These are phyloP conservation scores for Pneumocystis oryctolagi DNA, from an alignment of 1,139 yeast genomes.

Conservation along the genomic window DNA sequence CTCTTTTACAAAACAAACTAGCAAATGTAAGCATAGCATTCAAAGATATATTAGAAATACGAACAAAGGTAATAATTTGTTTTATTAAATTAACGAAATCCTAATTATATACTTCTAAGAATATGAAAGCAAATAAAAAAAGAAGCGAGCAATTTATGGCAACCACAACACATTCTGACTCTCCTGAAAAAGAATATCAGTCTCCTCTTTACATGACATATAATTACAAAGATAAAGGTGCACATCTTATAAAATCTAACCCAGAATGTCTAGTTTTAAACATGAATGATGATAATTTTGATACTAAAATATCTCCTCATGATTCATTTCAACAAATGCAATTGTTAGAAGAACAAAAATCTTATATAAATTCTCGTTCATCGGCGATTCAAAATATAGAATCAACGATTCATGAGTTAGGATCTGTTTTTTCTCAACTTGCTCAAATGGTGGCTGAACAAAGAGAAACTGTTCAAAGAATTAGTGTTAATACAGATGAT, in stretches of 20 bases:
- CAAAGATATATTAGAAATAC: conserved; percentile 67
- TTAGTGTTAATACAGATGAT: conserved; percentile 90
- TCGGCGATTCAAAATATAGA: conserved; percentile 92
- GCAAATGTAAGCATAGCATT: conserved; percentile 87
- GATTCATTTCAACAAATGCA: conserved; percentile 61
- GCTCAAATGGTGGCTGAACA: conserved; percentile 98
- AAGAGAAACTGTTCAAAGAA: conserved; percentile 79
- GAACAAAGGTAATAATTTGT: conserved; percentile 38
- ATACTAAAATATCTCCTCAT: conserved; percentile 27
- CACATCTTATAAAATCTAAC: conserved; percentile 7
- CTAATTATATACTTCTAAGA: conserved; percentile 17
- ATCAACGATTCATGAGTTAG: conserved; percentile 89
- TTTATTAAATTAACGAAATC: not conserved
- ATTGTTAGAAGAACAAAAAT: conserved; percentile 46
- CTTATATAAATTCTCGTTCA: conserved; percentile 69
- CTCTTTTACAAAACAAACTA: conserved; percentile 70
- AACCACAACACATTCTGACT: not conserved
- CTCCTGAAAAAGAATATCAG: not conserved
- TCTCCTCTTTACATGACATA: not conserved
- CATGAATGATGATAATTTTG: not conserved
- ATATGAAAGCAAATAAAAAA: conserved; percentile 65
- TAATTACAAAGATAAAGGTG: not conserved
- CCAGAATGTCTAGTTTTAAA: conserved; percentile 1
- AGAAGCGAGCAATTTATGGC: conserved; percentile 68
- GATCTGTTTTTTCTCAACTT: conserved; percentile 81